Base-by-base conservation (phyloP, 2,329 filamentous ascomycete species). In the Didymella glomerata region DNA sequence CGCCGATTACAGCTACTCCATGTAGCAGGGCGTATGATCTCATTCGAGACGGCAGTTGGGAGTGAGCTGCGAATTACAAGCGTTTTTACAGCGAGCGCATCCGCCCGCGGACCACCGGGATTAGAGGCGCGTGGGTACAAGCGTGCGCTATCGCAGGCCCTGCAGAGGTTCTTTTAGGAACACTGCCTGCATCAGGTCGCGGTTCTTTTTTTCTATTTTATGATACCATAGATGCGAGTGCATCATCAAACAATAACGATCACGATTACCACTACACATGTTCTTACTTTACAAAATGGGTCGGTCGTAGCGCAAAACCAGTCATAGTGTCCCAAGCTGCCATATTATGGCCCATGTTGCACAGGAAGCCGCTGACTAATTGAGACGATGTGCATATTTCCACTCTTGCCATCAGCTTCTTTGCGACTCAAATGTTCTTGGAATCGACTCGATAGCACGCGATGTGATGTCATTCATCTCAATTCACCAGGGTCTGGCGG, bases 181-280 rank as follows among this genome's bases (percentile, higher is more conserved):
- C 48, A 38, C n/a, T 28, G 36, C 20, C 48, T 54, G 62, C 56
- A 49, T 51, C 55, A 55, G 45, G 42, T 41, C 47, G 54, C 59
- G 38, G 48, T 55, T 47, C 30, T 57, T 44, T 64, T 20, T 40
- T 59, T 42, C 55, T 20, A 62, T 61, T 57, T 54, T 57, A 71
- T 69, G 70, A 75, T 74, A 75, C 69, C 72, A 75, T 62, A 53
- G 60, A 68, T 62, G 66, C 62, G 57, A 68, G 65, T 62, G 62
- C 66, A 68, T 48, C 57, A 57, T 38, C 54, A 60, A 49, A 52
- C 53, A 58, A 54, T 51, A 54, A 49, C 45, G 38, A 50, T 40
- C 16, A 50, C 40, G 32, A 54, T n/a, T 40, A 49, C 40, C 18
- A 20, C 14, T 24, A 44, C 11, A n/a, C 20, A 10, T n/a, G 4